These are phyloP conservation scores for Candida yuanshanica DNA, from an alignment of 805 yeast genomes.

Conservation along the genomic window DNA sequence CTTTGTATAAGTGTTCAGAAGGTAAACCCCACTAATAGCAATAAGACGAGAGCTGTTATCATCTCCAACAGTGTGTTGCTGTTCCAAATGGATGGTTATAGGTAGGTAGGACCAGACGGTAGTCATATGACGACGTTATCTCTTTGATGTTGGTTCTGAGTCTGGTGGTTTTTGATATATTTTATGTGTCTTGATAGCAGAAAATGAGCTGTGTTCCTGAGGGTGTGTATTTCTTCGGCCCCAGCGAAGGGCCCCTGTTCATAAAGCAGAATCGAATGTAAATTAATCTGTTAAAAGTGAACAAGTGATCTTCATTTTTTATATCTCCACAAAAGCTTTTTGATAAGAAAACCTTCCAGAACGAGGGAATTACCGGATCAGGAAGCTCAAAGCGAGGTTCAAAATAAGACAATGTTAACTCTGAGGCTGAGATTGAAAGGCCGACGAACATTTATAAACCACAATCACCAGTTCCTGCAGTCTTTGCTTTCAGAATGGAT, in stretches of 20 bases:
- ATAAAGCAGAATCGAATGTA: background rate
- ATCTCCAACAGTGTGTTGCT: background rate
- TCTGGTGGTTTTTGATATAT: background rate
- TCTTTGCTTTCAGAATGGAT: background rate
- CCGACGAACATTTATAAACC: too few relatives aligned
- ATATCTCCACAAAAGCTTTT: background rate
- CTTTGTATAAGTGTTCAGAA: constrained; percentile 8
- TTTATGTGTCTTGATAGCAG: background rate
- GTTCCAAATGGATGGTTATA: constrained; percentile 20
- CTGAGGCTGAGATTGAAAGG: too few relatives aligned
- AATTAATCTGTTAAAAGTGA: too few relatives aligned
- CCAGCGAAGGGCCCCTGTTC: background rate
- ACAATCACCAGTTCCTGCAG: background rate
- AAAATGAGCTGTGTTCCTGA: background rate
- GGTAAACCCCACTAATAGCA: constrained; percentile 22
- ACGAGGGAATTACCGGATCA: background rate
- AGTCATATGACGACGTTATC: background rate
- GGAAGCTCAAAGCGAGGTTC: background rate
- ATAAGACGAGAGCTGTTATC: background rate
- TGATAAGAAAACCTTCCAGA: background rate
- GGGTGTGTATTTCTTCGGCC: too few relatives aligned
- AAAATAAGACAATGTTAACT: too few relatives aligned
- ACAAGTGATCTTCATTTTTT: too few relatives aligned
- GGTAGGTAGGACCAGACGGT: constrained; percentile 22
- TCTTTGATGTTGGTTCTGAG: background rate